Evolutionary conservation across 2,329 filamentous ascomycete genomes (phyloP), one percentile per base, ranked within the genome.

Genomic region (Cylindrodendrum hubeiense): DNA sequence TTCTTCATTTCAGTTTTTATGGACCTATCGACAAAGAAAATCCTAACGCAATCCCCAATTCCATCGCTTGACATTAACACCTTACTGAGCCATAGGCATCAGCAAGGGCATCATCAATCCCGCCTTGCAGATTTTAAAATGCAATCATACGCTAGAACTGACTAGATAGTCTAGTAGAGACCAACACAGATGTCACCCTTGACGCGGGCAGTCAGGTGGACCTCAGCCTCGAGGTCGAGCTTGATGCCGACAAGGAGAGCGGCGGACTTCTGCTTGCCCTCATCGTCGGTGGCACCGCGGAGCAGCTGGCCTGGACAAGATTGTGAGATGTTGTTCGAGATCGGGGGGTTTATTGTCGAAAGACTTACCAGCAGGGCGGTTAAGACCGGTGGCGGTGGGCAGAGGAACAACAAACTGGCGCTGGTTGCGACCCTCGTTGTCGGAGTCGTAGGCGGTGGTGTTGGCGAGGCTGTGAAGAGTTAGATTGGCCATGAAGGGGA

Each of bases 211-310:
- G 87, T 90, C 68, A 90, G 77, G 74, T 90, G 87, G 47, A 90
- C 85, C 75, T 90, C 87, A 7, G 87, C 87, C 76, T 90, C 87
- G 19, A 90, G 78, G 73, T 90, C 88, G 34, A 90, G 81, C 81
- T 90, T 89, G 80, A 90, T 89, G 61, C 87, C 87, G 30, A 90
- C 81, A 70, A 89, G 81, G 47, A 90, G 80, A 2, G 86, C 87
- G 4, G 88, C 86, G 37, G 85, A 78, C 77, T 87, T 90, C 63
- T 86, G 80, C 71, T 87, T 85, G 66, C 88, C 87, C 57, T 89
- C 79, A 39, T 86, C 84, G 65, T 89, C 86, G 30, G 84, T 83
- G 12, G 87, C 82, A 9, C 87, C 87, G 76, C 85, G 86, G 67
- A 90, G 83, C 34, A 90, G 83, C 68, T 83, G 80, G 58, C 86